Conservation (phyloP, 2,329 filamentous ascomycete species). For the Rutstroemia sp. region DNA sequence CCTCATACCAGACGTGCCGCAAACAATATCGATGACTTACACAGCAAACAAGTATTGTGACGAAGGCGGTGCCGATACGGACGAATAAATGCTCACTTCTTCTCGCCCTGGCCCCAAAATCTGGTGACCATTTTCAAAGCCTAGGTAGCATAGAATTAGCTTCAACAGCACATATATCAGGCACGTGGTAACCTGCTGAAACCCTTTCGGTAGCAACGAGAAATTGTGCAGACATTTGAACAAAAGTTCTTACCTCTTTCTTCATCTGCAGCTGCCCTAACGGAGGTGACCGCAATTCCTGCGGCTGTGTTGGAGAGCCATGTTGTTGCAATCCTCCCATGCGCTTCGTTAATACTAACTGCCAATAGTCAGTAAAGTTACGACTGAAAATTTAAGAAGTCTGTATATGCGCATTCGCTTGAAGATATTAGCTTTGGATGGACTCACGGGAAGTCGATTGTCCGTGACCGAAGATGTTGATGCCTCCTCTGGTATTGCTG, state of each 20-base stretch:
- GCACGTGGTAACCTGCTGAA: too few relatives aligned
- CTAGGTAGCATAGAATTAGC: background rate
- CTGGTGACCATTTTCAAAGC: background rate
- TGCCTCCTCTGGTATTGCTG: background rate
- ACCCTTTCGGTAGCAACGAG: too few relatives aligned
- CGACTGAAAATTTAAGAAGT: background rate
- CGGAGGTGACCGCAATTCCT: background rate
- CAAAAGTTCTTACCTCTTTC: too few relatives aligned
- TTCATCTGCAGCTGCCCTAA: background rate
- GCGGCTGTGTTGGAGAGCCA: background rate
- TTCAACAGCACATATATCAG: background rate
- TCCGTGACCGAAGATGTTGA: background rate
- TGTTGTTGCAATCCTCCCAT: background rate
- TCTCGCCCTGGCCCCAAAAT: conserved; percentile 1
- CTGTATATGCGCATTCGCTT: background rate
- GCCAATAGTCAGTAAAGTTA: background rate
- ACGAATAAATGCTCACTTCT: background rate
- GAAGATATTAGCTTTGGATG: background rate
- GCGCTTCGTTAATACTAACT: conserved; percentile 2
- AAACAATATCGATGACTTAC: background rate
- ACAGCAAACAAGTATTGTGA: conserved; percentile 2
- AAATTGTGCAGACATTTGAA: too few relatives aligned
- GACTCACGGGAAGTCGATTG: background rate
- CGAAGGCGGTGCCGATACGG: background rate
- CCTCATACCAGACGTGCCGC: too few relatives aligned